Evolutionary conservation across 2,329 filamentous ascomycete species (phyloP), one percentile per base, ranked within the genome.

Genomic region (Xylaria sp.): DNA sequence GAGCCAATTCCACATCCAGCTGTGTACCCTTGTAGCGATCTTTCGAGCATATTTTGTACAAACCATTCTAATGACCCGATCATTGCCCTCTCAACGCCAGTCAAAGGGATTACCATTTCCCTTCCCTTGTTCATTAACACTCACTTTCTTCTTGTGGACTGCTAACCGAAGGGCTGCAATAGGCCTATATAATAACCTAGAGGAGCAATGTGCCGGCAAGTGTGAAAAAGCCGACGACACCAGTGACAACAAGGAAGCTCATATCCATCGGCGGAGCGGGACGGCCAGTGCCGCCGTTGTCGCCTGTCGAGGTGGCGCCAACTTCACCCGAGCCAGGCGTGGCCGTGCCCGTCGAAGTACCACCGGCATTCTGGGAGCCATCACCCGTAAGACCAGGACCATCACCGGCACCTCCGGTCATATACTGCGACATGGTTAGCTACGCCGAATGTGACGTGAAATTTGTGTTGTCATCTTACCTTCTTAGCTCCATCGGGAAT

Each of bases 291-390:
- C 79, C 71, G 23, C 79, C 71, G 25, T 51, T 71, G 48, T 81
- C 81, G 66, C 80, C 81, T 39, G 79, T 76, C 7, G 75, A 73
- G n/a, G 81, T 80, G 12, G 78, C 77, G 5, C 77, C 77, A 59
- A 80, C 77, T 20, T 77, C 78, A 41, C 81, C 82, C 36, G 82
- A 82, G 46, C 82, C 81, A 28, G 81, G 77, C 0, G 73, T 55
- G 43, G 81, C 81, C 61, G 80, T 79, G 43, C 81, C 81, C 48
- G 85, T 84, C 20, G 83, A 83, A 54, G 84, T 82, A 63, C 82
- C 82, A 6, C 80, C 81, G 12, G 84, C 82, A 59, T 85, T 82
- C 80, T 89, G 87, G 25, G 87, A 89, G 28, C 87, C 87, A 23
- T 77, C 74, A 6, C 86, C 86, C 3, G 78, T 79, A 18, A 89